These are phyloP conservation scores for Tieghemiomyces parasiticus DNA, from an alignment of 192 early-diverging fungal genomes.

Conservation along the genomic window DNA sequence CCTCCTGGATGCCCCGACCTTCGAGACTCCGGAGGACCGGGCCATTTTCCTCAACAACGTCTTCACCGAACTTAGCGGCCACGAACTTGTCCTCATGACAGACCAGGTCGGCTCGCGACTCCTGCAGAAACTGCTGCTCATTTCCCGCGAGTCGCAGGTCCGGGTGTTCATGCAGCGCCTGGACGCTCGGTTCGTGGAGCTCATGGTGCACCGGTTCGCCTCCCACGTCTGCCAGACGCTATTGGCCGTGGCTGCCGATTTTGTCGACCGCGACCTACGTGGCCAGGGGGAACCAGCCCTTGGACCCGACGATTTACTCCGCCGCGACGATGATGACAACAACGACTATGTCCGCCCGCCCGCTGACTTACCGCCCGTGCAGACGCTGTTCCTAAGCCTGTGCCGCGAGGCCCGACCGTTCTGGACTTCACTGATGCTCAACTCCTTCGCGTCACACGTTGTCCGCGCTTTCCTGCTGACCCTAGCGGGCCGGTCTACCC, in stretches of 20 bases:
- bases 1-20: constrained; percentile 37
- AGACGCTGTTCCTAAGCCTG: constrained; percentile 41
- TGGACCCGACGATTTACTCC: constrained; percentile 16
- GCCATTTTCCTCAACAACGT: constrained; percentile 60
- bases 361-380: constrained; percentile 49
- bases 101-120: constrained; percentile 62
- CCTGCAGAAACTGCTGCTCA: constrained; percentile 60
- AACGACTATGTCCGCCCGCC: constrained; percentile 12
- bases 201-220: constrained; percentile 72
- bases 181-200: constrained; percentile 36
- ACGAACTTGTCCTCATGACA: constrained; percentile 57
- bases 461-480: constrained; percentile 54
- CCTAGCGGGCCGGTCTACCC: constrained; percentile 43
- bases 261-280: constrained; percentile 58
- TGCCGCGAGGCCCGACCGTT: constrained; percentile 35
- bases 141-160: constrained; percentile 57
- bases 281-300: constrained; percentile 20
- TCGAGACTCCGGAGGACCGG: constrained; percentile 40
- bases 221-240: constrained; percentile 81
- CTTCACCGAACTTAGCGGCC: constrained; percentile 55
- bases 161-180: constrained; percentile 48
- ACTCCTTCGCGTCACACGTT: constrained; percentile 62
- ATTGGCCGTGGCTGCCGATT: constrained; percentile 47
- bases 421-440: constrained; percentile 41
- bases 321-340: constrained; percentile 14